Conservation (phyloP, 179 eudicot genomes). For the Nepenthes alata region DNA sequence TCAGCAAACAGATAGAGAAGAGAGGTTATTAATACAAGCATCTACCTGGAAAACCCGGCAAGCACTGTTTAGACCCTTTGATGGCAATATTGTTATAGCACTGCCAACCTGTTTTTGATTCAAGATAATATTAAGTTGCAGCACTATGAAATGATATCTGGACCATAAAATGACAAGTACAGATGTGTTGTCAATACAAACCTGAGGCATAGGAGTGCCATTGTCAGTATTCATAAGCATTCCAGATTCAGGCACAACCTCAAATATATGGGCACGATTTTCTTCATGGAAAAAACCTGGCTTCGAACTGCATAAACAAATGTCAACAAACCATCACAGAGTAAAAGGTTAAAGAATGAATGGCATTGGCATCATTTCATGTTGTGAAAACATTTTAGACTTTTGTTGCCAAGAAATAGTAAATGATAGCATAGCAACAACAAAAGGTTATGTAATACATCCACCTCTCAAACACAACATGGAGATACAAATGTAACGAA, state of each 20-base stretch:
- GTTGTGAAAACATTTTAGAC: too few relatives aligned
- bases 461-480: too few relatives aligned
- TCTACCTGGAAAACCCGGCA: slow-evolving; percentile 86
- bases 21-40: neutral
- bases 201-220: slow-evolving; percentile 95
- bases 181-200: slow-evolving; percentile 14
- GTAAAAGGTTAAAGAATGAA: too few relatives aligned
- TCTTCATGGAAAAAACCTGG: slow-evolving; percentile 93
- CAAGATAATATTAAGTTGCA: slow-evolving; percentile 7
- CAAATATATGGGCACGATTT: slow-evolving; percentile 82
- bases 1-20: neutral
- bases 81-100: slow-evolving; percentile 28
- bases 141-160: neutral
- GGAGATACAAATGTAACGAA: too few relatives aligned
- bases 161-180: neutral
- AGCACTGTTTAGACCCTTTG: slow-evolving; percentile 30
- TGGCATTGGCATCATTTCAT: too few relatives aligned
- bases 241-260: slow-evolving; percentile 83
- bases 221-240: slow-evolving; percentile 93
- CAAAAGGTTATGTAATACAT: too few relatives aligned
- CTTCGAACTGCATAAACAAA: slow-evolving; percentile 49
- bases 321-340: neutral
- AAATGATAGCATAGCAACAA: too few relatives aligned
- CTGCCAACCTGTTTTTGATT: slow-evolving; percentile 52
- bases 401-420: too few relatives aligned